Evolutionary conservation across 805 yeast species (phyloP).

Genomic region (Vanderwaltozyma verrucispora): DNA sequence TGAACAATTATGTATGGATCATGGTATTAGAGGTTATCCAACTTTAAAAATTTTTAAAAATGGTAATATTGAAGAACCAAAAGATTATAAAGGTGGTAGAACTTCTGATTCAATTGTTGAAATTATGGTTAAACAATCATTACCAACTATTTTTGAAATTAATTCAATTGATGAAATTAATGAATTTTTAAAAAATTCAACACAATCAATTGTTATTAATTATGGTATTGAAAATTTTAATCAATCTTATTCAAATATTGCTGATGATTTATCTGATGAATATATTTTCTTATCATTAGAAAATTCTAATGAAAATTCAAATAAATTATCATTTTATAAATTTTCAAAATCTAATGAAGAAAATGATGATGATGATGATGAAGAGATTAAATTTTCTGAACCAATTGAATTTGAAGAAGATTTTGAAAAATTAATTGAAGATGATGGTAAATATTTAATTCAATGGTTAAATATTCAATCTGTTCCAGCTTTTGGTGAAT

Average conservation of each 20-base stretch:
- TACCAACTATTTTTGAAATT: slow-evolving; percentile 59
- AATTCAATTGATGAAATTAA: slow-evolving; percentile 41
- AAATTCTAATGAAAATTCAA: too few relatives aligned
- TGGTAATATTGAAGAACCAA: slow-evolving; percentile 32
- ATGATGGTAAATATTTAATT: slow-evolving; percentile 43
- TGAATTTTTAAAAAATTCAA: slow-evolving; percentile 31
- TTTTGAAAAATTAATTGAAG: slow-evolving; percentile 6
- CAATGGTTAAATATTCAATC: slow-evolving; percentile 27
- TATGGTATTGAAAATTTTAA: slow-evolving; percentile 35
- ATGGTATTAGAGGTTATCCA: slow-evolving; percentile 74
- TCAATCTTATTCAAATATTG: slow-evolving; percentile 50
- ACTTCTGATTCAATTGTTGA: slow-evolving; percentile 64
- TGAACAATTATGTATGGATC: slow-evolving; percentile 55
- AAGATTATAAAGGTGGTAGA: slow-evolving; percentile 80
- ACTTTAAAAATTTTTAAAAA: slow-evolving; percentile 64
- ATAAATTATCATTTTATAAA: too few relatives aligned
- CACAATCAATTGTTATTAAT: slow-evolving; percentile 51
- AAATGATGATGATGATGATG: too few relatives aligned
- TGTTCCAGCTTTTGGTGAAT: slow-evolving; percentile 38
- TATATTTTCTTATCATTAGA: slow-evolving; percentile 48
- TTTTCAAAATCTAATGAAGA: slow-evolving; percentile 20
- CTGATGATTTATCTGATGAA: slow-evolving; percentile 53
- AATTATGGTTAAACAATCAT: slow-evolving; percentile 71
- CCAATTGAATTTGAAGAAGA: slow-evolving; percentile 27
- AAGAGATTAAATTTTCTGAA: too few relatives aligned